These are phyloP conservation scores for Aureobasidium melanogenum DNA, from an alignment of 2,329 filamentous ascomycete species.

Conservation along the genomic window DNA sequence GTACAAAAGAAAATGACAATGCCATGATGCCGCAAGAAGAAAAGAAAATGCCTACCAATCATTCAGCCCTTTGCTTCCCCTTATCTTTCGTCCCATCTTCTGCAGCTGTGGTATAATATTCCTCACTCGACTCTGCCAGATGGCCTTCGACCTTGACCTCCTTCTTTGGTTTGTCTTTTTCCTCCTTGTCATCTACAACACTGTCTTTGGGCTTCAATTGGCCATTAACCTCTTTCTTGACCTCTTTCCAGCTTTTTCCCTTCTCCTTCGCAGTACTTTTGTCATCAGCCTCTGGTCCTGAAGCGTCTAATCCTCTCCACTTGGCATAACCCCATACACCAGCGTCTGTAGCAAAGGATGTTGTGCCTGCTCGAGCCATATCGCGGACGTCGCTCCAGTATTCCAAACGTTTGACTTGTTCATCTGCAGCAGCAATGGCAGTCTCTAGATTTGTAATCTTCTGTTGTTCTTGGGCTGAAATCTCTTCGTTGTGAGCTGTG, in stretches of 20 bases:
- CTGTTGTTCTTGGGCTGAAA: constrained; percentile 39
- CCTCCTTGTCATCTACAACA: background rate
- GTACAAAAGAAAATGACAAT: background rate
- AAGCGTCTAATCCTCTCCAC: constrained; percentile 31
- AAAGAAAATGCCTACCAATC: background rate
- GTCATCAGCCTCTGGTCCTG: constrained; percentile 21
- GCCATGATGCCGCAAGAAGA: background rate
- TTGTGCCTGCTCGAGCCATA: constrained; percentile 30
- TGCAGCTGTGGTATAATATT: background rate
- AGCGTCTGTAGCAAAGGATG: constrained; percentile 25
- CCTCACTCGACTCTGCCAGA: background rate
- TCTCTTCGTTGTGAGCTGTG: constrained; percentile 29
- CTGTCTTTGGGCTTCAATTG: background rate
- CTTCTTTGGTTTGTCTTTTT: background rate
- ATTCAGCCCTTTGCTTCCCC: background rate
- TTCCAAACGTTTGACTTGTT: constrained; percentile 70
- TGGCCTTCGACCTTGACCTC: background rate
- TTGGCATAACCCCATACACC: constrained; percentile 25
- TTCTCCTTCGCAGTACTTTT: constrained; percentile 14
- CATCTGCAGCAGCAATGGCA: constrained; percentile 67
- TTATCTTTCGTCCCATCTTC: background rate
- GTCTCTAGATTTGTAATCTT: constrained; percentile 61
- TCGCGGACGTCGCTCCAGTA: constrained; percentile 69
- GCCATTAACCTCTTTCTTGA: constrained; percentile 1
- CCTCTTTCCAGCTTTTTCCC: constrained; percentile 17